Conservation (phyloP, 805 yeast species). For the Millerozyma miso region DNA sequence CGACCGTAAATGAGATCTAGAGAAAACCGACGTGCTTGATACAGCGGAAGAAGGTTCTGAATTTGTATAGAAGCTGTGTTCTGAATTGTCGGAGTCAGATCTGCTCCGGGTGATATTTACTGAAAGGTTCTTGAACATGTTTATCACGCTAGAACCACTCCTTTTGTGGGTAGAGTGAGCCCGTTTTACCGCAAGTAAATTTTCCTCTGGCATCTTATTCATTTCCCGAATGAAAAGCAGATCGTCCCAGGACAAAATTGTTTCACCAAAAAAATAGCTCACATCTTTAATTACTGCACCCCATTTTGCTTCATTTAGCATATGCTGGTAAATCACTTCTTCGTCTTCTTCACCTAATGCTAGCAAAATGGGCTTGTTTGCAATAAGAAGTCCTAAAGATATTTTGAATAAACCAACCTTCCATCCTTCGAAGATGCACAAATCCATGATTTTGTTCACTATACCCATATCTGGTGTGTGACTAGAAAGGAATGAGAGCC, state of each 20-base stretch:
- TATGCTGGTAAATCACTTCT: slow-evolving; percentile 41
- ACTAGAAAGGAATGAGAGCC: slow-evolving; percentile 55
- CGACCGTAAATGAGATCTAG: slow-evolving; percentile 3
- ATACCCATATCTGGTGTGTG: slow-evolving; percentile 53
- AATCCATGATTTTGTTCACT: slow-evolving; percentile 48
- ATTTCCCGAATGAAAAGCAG: slow-evolving; percentile 15
- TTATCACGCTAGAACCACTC: slow-evolving; percentile 18
- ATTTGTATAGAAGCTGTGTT: background rate
- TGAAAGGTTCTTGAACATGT: slow-evolving; percentile 26
- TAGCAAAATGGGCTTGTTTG: slow-evolving; percentile 45
- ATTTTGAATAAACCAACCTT: slow-evolving; percentile 49
- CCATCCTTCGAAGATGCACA: slow-evolving; percentile 52
- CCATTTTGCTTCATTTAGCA: slow-evolving; percentile 42
- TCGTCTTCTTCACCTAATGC: slow-evolving; percentile 31
- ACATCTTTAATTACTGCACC: slow-evolving; percentile 35
- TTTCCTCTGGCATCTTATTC: background rate
- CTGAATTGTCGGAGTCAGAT: slow-evolving; percentile 9
- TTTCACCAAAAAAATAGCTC: slow-evolving; percentile 36
- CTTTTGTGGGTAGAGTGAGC: slow-evolving; percentile 4
- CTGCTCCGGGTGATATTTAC: slow-evolving; percentile 13
- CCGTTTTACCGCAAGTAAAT: background rate
- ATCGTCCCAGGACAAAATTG: slow-evolving; percentile 34
- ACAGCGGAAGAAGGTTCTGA: slow-evolving; percentile 5
- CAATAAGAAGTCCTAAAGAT: slow-evolving; percentile 47
- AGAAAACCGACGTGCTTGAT: slow-evolving; percentile 12